Percentiles rank a stretch among this genome's conserved stretches.
These are phyloP conservation scores for Wickerhamomyces rabaulensis DNA, from an alignment of 805 yeast genomes.

Conservation along the genomic window DNA sequence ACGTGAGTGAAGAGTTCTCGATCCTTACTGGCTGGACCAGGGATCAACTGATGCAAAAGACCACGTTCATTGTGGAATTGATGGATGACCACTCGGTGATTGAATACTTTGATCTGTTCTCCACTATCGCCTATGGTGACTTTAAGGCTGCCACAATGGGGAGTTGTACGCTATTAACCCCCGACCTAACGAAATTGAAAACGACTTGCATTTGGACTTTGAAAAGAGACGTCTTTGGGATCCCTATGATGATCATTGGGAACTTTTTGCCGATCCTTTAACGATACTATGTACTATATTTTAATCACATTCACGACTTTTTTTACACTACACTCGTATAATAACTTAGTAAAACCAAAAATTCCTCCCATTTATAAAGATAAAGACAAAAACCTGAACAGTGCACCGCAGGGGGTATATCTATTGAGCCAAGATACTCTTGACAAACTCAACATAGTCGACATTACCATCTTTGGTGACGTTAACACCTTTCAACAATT, in stretches of 20 bases:
- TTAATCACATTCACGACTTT: not conserved
- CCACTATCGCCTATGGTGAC: conserved; percentile 85
- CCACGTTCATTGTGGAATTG: conserved; percentile 71
- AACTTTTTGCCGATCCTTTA: conserved; percentile 77
- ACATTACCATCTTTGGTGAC: conserved; percentile 92
- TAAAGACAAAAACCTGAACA: too few species aligned
- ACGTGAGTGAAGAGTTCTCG: conserved; percentile 92
- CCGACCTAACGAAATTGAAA: conserved; percentile 46
- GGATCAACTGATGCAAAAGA: conserved; percentile 58
- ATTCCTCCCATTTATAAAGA: not conserved
- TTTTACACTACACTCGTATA: not conserved
- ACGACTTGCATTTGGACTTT: conserved; percentile 91
- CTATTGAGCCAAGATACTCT: conserved; percentile 86
- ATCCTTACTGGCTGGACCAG: conserved; percentile 86
- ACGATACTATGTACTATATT: not conserved
- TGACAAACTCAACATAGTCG: conserved; percentile 91
- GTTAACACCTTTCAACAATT: conserved; percentile 89
- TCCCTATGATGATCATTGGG: conserved; percentile 95
- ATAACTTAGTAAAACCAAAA: not conserved
- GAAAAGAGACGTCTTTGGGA: conserved; percentile 91
- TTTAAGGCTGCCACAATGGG: conserved; percentile 86
- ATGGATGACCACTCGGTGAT: conserved; percentile 85
- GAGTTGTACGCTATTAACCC: conserved; percentile 72
- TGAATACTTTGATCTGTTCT: conserved; percentile 82
- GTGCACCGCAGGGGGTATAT: not conserved